Percentiles rank a stretch among this genome's conserved stretches.
These are phyloP conservation scores for Pyrus bretschneideri DNA, from an alignment of 306 rosid species.

Conservation along the genomic window DNA sequence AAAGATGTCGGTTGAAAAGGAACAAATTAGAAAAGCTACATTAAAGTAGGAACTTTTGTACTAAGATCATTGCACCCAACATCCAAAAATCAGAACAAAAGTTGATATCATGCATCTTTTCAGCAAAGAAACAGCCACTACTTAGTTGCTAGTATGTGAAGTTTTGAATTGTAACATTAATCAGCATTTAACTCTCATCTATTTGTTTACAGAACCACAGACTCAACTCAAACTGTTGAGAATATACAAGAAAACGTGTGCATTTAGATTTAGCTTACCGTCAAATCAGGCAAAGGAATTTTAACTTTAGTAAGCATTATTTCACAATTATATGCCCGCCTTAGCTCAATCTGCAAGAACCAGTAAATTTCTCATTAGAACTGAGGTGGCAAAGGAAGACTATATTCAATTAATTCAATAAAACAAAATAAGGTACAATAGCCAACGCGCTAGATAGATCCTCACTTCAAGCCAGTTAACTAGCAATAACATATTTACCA, in stretches of 20 bases:
- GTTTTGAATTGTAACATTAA: background rate
- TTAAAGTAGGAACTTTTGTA: background rate
- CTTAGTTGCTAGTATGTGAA: background rate
- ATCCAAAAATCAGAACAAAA: background rate
- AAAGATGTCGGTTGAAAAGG: constrained; percentile 21
- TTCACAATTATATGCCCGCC: constrained; percentile 96
- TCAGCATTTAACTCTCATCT: background rate
- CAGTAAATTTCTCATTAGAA: constrained; percentile 5
- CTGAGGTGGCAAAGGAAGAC: background rate
- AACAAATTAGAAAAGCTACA: background rate
- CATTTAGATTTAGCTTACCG: constrained; percentile 53
- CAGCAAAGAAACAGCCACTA: background rate
- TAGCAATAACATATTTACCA: background rate
- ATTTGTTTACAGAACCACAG: background rate
- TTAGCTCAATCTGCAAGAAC: constrained; percentile 81
- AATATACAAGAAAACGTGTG: background rate
- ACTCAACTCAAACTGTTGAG: constrained; percentile 20
- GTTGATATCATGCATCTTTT: background rate
- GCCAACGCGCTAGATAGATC: background rate
- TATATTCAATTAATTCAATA: background rate
- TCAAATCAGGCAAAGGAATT: constrained; percentile 83
- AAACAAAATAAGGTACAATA: background rate
- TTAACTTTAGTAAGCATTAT: constrained; percentile 97
- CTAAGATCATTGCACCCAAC: background rate
- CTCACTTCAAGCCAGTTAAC: constrained; percentile 3